Percentiles rank a stretch among this genome's conserved stretches.
phyloP scores from a whole-genome alignment of 2,329 filamentous ascomycete species.

The Xylaria sp. region DNA sequence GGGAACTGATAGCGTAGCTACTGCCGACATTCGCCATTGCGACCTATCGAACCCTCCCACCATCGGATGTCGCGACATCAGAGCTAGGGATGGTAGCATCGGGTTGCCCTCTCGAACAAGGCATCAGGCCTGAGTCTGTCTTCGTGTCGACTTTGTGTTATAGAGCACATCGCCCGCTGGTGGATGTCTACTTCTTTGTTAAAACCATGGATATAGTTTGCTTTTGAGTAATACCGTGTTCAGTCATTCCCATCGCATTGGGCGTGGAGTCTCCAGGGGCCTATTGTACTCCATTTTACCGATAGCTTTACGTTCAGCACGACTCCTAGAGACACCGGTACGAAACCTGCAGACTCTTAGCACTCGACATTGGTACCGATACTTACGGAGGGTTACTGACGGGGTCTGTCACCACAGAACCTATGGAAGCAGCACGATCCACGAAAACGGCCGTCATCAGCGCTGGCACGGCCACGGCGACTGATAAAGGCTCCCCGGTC shows the following conservation, averaged over 20 bases:
- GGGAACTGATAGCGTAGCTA: conserved; percentile 4
- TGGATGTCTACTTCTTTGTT: not conserved
- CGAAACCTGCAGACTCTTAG: not conserved
- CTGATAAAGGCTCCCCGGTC: not conserved
- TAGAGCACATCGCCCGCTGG: not conserved
- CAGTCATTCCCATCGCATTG: conserved; percentile 3
- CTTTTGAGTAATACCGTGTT: not conserved
- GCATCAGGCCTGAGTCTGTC: not conserved
- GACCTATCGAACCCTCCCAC: not conserved
- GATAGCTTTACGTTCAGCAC: not conserved
- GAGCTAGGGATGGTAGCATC: conserved; percentile 17
- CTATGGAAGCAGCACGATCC: conserved; percentile 12
- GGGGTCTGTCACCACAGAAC: conserved; percentile 17
- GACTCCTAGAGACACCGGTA: conserved; percentile 3
- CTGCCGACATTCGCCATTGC: conserved; percentile 5
- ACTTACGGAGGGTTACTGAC: not conserved
- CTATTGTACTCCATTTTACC: not conserved
- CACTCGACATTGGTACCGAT: not conserved
- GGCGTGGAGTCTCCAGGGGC: not conserved
- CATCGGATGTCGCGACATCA: conserved; percentile 20
- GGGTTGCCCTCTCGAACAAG: conserved; percentile 13
- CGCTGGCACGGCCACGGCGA: not conserved
- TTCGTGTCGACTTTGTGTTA: conserved; percentile 1
- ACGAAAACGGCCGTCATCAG: not conserved
- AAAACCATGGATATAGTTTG: not conserved